Conservation (phyloP, 495 filamentous ascomycete species). For the Penicillium longicatenatum region DNA sequence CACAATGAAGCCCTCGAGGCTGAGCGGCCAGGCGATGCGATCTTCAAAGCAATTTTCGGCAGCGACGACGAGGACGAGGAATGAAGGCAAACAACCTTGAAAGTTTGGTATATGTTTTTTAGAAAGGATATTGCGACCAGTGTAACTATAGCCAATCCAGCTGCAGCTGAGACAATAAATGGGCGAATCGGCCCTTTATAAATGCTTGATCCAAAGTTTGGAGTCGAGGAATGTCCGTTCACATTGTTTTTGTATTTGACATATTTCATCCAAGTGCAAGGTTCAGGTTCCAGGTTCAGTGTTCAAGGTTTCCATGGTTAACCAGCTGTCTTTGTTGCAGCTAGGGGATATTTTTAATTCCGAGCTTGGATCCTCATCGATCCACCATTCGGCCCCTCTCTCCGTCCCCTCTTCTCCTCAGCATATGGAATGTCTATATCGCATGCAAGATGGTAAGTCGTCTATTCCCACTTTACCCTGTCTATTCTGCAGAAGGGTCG, state of each 20-base stretch:
- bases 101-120: not conserved
- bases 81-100: not conserved
- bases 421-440: conserved; percentile 21
- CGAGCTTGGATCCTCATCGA: not conserved
- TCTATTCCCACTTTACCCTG: not conserved
- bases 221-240: conserved; percentile 10
- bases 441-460: conserved; percentile 35
- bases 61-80: conserved; percentile 72
- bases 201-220: conserved; percentile 8
- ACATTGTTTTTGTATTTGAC: not conserved
- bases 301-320: not conserved
- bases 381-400: conserved; percentile 10
- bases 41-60: conserved; percentile 94
- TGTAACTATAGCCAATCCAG: conserved; percentile 5
- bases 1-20: conserved; percentile 86
- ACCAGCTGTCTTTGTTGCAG: not conserved
- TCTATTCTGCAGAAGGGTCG: not conserved
- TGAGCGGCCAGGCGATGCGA: conserved; percentile 79
- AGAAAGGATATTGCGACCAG: not conserved
- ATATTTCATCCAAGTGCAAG: not conserved
- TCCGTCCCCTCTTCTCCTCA: conserved; percentile 15
- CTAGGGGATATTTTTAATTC: not conserved
- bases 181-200: conserved; percentile 4
- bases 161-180: conserved; percentile 2
- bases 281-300: not conserved